These are phyloP conservation scores for Nannochloropsis salina DNA, from an alignment of 108 stramenopile species.

Conservation along the genomic window DNA sequence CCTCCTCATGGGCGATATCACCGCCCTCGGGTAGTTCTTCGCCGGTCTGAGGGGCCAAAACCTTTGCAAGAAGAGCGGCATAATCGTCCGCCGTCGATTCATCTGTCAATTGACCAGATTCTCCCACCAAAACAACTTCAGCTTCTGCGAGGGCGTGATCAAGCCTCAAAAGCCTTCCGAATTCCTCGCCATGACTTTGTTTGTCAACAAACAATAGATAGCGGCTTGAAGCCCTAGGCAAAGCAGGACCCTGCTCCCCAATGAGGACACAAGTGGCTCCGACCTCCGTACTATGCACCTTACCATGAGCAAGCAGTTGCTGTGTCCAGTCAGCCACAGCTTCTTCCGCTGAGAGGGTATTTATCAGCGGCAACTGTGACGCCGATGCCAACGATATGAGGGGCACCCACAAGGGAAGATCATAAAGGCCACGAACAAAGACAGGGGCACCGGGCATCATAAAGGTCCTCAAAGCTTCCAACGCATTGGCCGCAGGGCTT, in stretches of 20 bases:
- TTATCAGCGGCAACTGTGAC: neutral
- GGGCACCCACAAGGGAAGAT: neutral
- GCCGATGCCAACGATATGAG: neutral
- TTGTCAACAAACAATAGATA: neutral
- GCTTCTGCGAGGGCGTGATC: neutral
- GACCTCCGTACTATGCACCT: neutral
- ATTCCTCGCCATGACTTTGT: neutral
- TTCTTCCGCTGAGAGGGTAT: neutral
- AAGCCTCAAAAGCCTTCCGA: neutral
- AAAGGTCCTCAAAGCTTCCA: neutral
- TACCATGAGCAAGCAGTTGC: neutral
- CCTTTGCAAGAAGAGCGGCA: neutral
- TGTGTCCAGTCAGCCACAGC: conserved; percentile 1
- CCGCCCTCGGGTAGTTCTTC: neutral
- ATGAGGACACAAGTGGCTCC: neutral
- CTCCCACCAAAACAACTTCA: neutral
- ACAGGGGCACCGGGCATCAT: conserved; percentile 6
- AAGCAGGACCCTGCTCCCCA: neutral
- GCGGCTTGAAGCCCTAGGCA: neutral
- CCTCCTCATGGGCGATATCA: neutral
- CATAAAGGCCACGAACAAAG: neutral
- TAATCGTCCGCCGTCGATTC: neutral
- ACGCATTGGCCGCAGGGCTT: neutral
- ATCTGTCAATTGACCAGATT: neutral
- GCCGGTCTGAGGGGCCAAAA: neutral